These are phyloP conservation scores for Penicillium brasilianum DNA, from an alignment of 2,329 filamentous ascomycete genomes.

Conservation along the genomic window DNA sequence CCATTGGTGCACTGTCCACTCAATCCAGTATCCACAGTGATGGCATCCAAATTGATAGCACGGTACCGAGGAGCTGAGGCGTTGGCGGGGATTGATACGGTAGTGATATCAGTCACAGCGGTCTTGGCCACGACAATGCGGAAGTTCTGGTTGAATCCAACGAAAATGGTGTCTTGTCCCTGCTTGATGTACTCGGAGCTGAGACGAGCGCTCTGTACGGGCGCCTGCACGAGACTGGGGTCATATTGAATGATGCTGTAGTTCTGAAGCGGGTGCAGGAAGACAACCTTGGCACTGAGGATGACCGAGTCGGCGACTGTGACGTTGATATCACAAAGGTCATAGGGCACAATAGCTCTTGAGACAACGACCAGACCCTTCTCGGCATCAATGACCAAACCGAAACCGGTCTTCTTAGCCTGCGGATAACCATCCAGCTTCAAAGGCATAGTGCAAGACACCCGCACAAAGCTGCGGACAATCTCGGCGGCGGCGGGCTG, in stretches of 20 bases:
- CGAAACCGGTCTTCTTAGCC: constrained; percentile 92
- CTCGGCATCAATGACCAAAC: constrained; percentile 94
- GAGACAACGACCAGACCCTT: constrained; percentile 95
- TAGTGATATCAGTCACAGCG: constrained; percentile 94
- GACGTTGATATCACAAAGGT: constrained; percentile 93
- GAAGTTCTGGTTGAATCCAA: constrained; percentile 97
- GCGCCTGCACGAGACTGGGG: constrained; percentile 87
- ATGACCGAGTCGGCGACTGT: constrained; percentile 97
- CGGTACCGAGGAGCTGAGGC: constrained; percentile 89
- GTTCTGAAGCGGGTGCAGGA: constrained; percentile 95
- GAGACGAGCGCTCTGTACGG: constrained; percentile 85
- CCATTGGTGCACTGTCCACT: constrained; percentile 92
- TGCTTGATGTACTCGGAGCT: constrained; percentile 84
- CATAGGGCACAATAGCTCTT: constrained; percentile 90
- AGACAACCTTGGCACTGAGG: constrained; percentile 90
- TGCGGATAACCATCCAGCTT: constrained; percentile 98
- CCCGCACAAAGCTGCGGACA: constrained; percentile 91
- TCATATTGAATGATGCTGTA: constrained; percentile 97
- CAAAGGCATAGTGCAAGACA: constrained; percentile 89
- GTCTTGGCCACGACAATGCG: constrained; percentile 93
- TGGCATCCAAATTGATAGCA: constrained; percentile 93
- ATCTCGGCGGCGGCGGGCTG: constrained; percentile 91
- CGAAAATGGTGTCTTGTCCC: constrained; percentile 91
- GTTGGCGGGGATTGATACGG: constrained; percentile 94
- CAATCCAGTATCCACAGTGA: constrained; percentile 92